A percentile compares a stretch with the other conserved stretches of the same genome.
Conservation (phyloP, 805 yeast species). For the Candida krabiensis region DNA sequence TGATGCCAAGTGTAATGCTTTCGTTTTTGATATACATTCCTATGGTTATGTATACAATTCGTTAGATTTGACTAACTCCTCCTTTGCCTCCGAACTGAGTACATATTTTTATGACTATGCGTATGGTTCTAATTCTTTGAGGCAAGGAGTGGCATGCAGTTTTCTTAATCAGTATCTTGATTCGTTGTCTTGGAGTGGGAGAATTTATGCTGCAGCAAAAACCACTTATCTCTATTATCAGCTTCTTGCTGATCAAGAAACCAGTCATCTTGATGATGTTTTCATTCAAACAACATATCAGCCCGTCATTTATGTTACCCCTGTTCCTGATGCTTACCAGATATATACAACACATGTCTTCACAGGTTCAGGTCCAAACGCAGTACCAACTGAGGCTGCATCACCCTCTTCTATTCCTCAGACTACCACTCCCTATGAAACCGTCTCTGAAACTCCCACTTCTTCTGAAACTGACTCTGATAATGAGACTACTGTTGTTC, state of each 20-base stretch:
- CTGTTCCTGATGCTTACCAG: not conserved
- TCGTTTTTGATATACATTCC: slow-evolving; percentile 8
- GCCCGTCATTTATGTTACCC: slow-evolving; percentile 7
- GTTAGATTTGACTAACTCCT: slow-evolving; percentile 8
- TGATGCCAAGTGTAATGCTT: slow-evolving; percentile 11
- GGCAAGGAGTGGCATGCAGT: slow-evolving; percentile 7
- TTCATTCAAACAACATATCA: slow-evolving; percentile 8
- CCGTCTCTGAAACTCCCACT: no score
- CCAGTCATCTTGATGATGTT: slow-evolving; percentile 3
- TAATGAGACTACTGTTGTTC: no score
- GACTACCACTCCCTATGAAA: no score
- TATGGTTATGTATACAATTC: slow-evolving; percentile 10
- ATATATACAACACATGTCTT: no score
- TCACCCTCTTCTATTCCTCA: no score
- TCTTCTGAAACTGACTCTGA: no score
- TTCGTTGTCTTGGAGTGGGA: slow-evolving; percentile 8
- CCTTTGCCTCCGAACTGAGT: slow-evolving; percentile 5
- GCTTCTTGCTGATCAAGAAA: slow-evolving; percentile 2
- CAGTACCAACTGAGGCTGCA: no score
- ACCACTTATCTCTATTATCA: slow-evolving; percentile 8
- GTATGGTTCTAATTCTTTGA: slow-evolving; percentile 2
- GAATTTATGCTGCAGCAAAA: slow-evolving; percentile 8
- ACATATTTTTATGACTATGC: slow-evolving; percentile 1
- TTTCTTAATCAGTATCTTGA: slow-evolving; percentile 4
- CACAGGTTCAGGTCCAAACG: no score